These are phyloP conservation scores for Rhizopus microsporus DNA, from an alignment of 371 early-diverging fungal genomes.

Conservation along the genomic window DNA sequence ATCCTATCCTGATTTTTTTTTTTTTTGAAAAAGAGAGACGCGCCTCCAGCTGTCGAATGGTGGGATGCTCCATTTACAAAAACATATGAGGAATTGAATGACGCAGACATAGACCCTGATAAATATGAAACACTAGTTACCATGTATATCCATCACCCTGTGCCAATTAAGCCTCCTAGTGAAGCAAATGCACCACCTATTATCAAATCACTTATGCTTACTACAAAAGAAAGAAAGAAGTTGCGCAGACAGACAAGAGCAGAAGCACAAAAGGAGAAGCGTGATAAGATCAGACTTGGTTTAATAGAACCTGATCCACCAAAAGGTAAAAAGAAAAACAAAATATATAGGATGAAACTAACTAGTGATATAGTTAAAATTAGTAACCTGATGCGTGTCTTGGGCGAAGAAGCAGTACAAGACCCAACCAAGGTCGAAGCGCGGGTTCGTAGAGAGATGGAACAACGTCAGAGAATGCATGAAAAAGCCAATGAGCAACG, in stretches of 20 bases:
- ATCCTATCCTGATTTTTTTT: background rate
- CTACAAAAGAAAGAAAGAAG: constrained; percentile 92
- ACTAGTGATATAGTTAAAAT: constrained; percentile 62
- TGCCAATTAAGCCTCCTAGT: constrained; percentile 83
- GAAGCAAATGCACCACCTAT: constrained; percentile 58
- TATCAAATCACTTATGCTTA: constrained; percentile 83
- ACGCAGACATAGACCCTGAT: constrained; percentile 34
- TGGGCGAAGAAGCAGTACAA: constrained; percentile 88
- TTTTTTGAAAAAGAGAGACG: constrained; percentile 55
- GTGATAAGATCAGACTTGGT: constrained; percentile 92
- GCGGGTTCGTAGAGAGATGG: constrained; percentile 83
- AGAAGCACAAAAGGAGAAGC: constrained; percentile 90
- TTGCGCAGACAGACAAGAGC: constrained; percentile 85
- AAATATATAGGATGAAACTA: background rate
- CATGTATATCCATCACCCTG: constrained; percentile 89
- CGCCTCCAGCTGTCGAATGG: constrained; percentile 91
- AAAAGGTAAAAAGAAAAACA: constrained; percentile 49
- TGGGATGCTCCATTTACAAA: constrained; percentile 91
- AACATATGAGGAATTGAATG: constrained; percentile 67
- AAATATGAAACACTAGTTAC: constrained; percentile 68
- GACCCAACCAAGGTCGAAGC: constrained; percentile 95
- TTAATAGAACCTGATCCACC: constrained; percentile 92
- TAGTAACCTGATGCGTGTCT: constrained; percentile 91
- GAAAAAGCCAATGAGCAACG: constrained; percentile 78
- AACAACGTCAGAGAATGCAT: constrained; percentile 79